Base-by-base conservation (phyloP, 2,329 filamentous ascomycete genomes). In the Colletotrichum echinochloae region DNA sequence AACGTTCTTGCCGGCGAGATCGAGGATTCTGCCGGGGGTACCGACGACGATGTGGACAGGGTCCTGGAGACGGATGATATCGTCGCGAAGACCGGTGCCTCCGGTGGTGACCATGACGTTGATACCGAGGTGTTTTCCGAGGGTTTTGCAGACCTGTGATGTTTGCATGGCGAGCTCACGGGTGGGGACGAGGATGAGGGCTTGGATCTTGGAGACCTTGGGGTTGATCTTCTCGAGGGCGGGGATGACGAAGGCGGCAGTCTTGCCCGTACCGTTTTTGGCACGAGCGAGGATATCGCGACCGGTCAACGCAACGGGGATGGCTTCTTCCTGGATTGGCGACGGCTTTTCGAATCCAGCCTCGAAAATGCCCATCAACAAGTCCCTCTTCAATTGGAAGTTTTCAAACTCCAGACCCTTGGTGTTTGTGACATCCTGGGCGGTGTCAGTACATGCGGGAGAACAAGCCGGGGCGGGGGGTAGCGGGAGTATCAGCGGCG, bases 61-160 rank as follows among this genome's bases (percentile, higher is more conserved):
- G 75, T 99, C 95, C 82, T 94, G 93, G 76, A 99, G 85, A 78
- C 96, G 94, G 76, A 99, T 91, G 79, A 99, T 99, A 80, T 99
- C 96, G 81, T 99, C 96, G 79, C 96, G 94, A 66, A 99, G 86
- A 33, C 94, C 93, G 51, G 96, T 98, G 77, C 96, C 96, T 82
- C 96, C 96, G 30, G 97, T 99, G 57, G 95, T 98, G 75, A 99
- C 97, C 97, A 99, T 99, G 78, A 99, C 95, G 78, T 99, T 98
- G 83, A 99, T 88, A 67, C 94, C 94, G 49, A 99, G 90, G 79
- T 99, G 95, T 83, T 99, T 98, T 73, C 97, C 97, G 56, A 99
- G 89, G 16, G 92, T 98, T 87, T 98, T 99, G 90, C 96, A 99
- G 75, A 99, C 96, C 83, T 99, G 96, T 60, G 97, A 99, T 71